Percentiles rank a stretch among this genome's conserved stretches.
Evolutionary conservation across 192 early-diverging fungal genomes (phyloP).

Genomic region (Gigaspora rosea): DNA sequence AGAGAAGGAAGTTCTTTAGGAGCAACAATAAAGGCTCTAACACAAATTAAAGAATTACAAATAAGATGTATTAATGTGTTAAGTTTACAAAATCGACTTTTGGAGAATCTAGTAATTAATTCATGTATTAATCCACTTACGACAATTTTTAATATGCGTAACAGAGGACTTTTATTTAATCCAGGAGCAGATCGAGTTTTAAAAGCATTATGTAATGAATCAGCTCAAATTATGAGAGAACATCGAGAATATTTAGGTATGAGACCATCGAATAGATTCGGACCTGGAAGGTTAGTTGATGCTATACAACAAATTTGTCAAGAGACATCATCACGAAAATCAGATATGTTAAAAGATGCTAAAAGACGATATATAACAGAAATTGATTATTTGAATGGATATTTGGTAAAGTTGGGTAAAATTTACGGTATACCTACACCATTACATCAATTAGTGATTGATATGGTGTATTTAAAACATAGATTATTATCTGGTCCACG

Average conservation of each 20-base stretch:
- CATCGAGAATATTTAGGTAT: slow-evolving; percentile 21
- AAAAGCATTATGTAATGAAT: slow-evolving; percentile 34
- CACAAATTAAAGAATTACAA: slow-evolving; percentile 34
- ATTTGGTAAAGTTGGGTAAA: slow-evolving; percentile 49
- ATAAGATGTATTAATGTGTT: slow-evolving; percentile 41
- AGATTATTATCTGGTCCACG: background rate
- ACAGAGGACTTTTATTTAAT: slow-evolving; percentile 50
- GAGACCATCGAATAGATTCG: slow-evolving; percentile 34
- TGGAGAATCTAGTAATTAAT: slow-evolving; percentile 67
- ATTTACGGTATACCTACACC: slow-evolving; percentile 41
- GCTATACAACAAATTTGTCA: slow-evolving; percentile 43
- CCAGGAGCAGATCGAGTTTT: slow-evolving; percentile 23
- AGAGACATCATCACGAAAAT: slow-evolving; percentile 45
- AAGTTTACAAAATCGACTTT: slow-evolving; percentile 47
- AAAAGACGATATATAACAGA: slow-evolving; percentile 46
- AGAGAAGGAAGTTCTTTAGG: background rate
- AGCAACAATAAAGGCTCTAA: slow-evolving; percentile 4
- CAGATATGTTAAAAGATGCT: slow-evolving; percentile 43
- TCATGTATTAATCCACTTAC: slow-evolving; percentile 67
- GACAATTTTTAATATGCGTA: slow-evolving; percentile 54
- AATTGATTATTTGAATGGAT: slow-evolving; percentile 65
- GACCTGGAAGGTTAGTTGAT: slow-evolving; percentile 40
- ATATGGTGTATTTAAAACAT: slow-evolving; percentile 29
- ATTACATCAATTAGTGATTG: slow-evolving; percentile 33
- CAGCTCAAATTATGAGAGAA: slow-evolving; percentile 22